Base-by-base conservation (phyloP, 139 green algal genomes). In the Chlorella sp. region DNA sequence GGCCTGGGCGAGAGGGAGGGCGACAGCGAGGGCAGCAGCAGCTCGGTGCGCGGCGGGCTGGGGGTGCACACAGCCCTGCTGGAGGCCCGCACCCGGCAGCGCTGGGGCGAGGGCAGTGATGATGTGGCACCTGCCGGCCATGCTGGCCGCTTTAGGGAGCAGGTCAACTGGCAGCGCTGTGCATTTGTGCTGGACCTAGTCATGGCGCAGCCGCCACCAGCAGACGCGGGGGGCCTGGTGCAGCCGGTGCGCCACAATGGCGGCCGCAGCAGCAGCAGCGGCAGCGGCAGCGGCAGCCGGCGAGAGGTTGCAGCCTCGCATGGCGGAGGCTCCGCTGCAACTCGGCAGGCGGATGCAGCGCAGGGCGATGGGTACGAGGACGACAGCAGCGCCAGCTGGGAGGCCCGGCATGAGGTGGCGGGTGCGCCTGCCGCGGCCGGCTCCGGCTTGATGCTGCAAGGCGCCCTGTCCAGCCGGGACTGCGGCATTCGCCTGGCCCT, bases 401-500 rank as follows among this genome's bases (percentile, higher is more conserved):
- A 67, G 60, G 51, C 12, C 13, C 11, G 51, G 11, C 51, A 21
- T 2, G 51, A 60, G 51, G n/a, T n/a, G n/a, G 51, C 51, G 51
- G 13, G 12, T 60, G 51, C 51, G 0, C 32, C 34, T 34, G 34
- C 67, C 0, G 28, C 26, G 9, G 64, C n/a, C 13, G 64, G 28
- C 64, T 9, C 17, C 15, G 84, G 90, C 21, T 4, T 87, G 7
- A 63, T 88, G n/a, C 63, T 95, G 38, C 85, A 91, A 38, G 94
- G 93, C 4, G 82, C 83, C 2, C 38, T 96, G 36, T 4, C 51
- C 11, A 94, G 89, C 65, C 44, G 60, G 7, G 90, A 93, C 60
- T 96, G 93, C 83, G 88, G 85, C 28, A 64, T 94, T 13, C 21
- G 47, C 32, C 70, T 97, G 32, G 25, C 83, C 20, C 67, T 97